Evolutionary conservation across 768 basidiomycete genomes (phyloP), one percentile per base, ranked within the genome.

Genomic region (Kwoniella heveanensis): DNA sequence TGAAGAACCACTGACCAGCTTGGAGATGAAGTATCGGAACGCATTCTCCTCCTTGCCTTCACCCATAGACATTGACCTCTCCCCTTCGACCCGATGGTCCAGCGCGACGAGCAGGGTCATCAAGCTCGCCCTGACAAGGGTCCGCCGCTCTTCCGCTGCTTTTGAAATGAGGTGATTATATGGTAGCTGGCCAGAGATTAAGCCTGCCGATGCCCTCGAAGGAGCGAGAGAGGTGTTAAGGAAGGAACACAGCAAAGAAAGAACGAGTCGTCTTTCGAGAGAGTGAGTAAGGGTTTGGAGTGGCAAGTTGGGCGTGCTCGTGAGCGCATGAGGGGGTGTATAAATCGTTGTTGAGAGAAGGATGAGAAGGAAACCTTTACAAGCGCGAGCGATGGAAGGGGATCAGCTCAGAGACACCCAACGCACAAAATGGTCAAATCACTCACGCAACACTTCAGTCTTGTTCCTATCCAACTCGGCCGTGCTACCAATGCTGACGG

Each of bases 291-390:
- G 83, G 75, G 91, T 86, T 8, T 90, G 84, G 19, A 90, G 86
- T 73, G 90, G 92, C 48, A 86, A 83, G 2, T 80, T 80, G 9
- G 90, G 89, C 0, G 90, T 89, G 57, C 85, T 87, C 19, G 86
- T 86, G 22, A 96, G 80, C 6, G 85, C 83, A 19, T 85, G 83
- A 4, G 90, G 85, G 7, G 91, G 83, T 24, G 88, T 83, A 79
- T 95, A 95, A 62, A 97, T 92, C 69, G 95, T 91, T 24, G 90
- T 87, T 7, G 96, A 96, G 22, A 97, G 84, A 1, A 97, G 83
- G 54, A 96, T 85, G 39, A 93, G 87, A 49, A 98, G 83, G 44
- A 97, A 86, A 26, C 74, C 76, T n/a, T n/a, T 77, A 53, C 26
- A 37, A 25, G 32, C 44, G 3, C 13, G 49, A 24, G 21, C 1